These are phyloP conservation scores for Obelidium mucronatum DNA, from an alignment of 192 early-diverging fungal genomes.

Conservation along the genomic window DNA sequence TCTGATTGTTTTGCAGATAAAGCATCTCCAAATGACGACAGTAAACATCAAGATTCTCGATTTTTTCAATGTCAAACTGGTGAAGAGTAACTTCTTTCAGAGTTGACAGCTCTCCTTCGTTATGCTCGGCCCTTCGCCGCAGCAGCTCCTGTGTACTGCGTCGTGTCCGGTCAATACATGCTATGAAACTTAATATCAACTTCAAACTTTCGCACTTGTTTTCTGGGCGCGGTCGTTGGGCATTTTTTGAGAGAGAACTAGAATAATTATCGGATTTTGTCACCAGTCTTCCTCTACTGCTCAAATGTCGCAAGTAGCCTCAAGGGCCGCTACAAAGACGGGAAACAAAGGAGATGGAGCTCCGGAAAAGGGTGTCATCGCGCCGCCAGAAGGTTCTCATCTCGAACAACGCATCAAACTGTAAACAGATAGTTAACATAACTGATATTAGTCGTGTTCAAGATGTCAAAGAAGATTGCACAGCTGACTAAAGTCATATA, in stretches of 20 bases:
- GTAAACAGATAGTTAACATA: not conserved
- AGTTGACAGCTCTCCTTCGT: conserved; percentile 65
- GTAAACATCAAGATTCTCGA: conserved; percentile 67
- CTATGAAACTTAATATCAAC: too few relatives aligned
- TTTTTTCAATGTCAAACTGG: conserved; percentile 71
- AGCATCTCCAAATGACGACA: conserved; percentile 66
- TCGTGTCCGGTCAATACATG: not conserved
- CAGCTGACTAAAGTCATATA: conserved; percentile 69
- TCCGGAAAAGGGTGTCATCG: conserved; percentile 25
- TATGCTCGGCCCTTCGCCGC: conserved; percentile 62
- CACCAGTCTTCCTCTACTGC: not conserved
- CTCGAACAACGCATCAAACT: not conserved
- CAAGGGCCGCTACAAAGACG: not conserved
- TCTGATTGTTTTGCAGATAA: conserved; percentile 66
- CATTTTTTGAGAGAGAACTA: not conserved
- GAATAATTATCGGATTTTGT: too few relatives aligned
- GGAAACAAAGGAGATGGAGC: not conserved
- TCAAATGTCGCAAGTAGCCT: not conserved
- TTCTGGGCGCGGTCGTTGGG: conserved; percentile 22
- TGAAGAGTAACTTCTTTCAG: conserved; percentile 65
- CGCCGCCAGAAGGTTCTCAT: conserved; percentile 30
- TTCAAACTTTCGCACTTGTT: conserved; percentile 14
- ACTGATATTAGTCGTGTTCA: conserved; percentile 45
- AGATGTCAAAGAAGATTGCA: conserved; percentile 67
- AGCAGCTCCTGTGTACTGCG: conserved; percentile 50